Conservation (phyloP, 768 basidiomycete genomes). For the Lepiota subincarnata region DNA sequence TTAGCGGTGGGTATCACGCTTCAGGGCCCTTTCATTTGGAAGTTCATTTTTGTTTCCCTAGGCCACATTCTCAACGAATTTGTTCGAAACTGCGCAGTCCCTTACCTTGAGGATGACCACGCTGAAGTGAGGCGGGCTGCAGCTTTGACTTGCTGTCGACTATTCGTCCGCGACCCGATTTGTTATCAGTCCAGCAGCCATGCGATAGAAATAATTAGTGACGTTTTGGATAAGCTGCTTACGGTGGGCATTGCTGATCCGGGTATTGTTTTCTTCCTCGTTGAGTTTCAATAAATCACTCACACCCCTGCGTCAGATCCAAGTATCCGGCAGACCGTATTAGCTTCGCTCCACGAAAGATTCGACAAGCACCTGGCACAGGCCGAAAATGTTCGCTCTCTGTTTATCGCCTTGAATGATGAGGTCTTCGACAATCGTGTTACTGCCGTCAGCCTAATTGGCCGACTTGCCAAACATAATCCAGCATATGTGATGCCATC, state of each 20-base stretch:
- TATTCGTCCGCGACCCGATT: conserved; percentile 93
- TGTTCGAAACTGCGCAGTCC: conserved; percentile 85
- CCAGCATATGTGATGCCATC: conserved; percentile 99
- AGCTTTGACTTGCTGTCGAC: conserved; percentile 84
- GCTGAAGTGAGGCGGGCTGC: conserved; percentile 85
- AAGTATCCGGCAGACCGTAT: conserved; percentile 79
- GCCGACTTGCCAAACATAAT: conserved; percentile 90
- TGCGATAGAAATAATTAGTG: conserved; percentile 94
- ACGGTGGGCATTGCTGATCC: conserved; percentile 97
- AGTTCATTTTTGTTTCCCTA: conserved; percentile 20
- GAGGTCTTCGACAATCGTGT: conserved; percentile 93
- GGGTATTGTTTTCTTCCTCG: conserved; percentile 43
- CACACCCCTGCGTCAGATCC: conserved; percentile 47
- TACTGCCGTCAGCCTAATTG: conserved; percentile 87
- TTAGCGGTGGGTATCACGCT: conserved; percentile 58
- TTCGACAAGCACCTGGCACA: conserved; percentile 98
- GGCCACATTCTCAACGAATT: conserved; percentile 96
- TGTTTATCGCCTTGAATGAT: conserved; percentile 97
- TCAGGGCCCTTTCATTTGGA: background rate
- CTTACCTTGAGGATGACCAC: conserved; percentile 91
- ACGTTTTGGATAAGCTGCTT: conserved; percentile 94
- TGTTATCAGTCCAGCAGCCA: conserved; percentile 95
- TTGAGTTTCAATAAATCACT: conserved; percentile 1
- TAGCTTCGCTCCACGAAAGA: conserved; percentile 82
- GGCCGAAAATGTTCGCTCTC: conserved; percentile 94